Conservation (phyloP, 2,329 filamentous ascomycete species). For the Cyphellophora europaea region DNA sequence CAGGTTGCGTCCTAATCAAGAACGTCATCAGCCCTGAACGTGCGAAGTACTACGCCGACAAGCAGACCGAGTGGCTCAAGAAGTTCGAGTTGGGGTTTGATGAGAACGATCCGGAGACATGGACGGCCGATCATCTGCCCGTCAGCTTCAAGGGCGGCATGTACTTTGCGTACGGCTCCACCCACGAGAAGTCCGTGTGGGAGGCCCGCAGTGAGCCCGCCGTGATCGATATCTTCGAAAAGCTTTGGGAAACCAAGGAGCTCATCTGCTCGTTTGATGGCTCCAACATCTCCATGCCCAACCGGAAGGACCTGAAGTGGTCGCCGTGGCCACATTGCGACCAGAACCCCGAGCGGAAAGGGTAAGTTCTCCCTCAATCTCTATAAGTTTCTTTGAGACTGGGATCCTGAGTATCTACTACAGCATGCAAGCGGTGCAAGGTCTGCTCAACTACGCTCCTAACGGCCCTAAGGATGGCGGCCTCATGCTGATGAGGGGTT, state of each 20-base stretch:
- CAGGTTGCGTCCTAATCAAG: constrained; percentile 34
- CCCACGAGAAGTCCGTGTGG: constrained; percentile 37
- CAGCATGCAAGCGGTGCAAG: constrained; percentile 25
- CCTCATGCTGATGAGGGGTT: constrained; percentile 36
- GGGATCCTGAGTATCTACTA: background rate
- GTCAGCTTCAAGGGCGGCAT: constrained; percentile 33
- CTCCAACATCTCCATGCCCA: constrained; percentile 35
- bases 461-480: constrained; percentile 39
- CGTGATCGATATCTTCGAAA: constrained; percentile 31
- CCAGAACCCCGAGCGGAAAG: constrained; percentile 32
- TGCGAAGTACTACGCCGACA: constrained; percentile 31
- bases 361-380: too few relatives aligned
- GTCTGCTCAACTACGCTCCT: constrained; percentile 34
- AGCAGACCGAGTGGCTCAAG: constrained; percentile 33
- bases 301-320: constrained; percentile 29
- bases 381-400: too few relatives aligned
- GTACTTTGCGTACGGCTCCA: constrained; percentile 29
- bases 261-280: constrained; percentile 20
- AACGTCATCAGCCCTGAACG: constrained; percentile 28
- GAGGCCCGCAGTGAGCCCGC: constrained; percentile 33
- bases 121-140: constrained; percentile 35
- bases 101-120: constrained; percentile 29
- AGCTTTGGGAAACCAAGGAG: constrained; percentile 28
- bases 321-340: constrained; percentile 38
- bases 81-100: constrained; percentile 33